Evolutionary conservation across 2,329 filamentous ascomycete genomes (phyloP), one percentile per base, ranked within the genome.

Genomic region (Aspergillus melleus): DNA sequence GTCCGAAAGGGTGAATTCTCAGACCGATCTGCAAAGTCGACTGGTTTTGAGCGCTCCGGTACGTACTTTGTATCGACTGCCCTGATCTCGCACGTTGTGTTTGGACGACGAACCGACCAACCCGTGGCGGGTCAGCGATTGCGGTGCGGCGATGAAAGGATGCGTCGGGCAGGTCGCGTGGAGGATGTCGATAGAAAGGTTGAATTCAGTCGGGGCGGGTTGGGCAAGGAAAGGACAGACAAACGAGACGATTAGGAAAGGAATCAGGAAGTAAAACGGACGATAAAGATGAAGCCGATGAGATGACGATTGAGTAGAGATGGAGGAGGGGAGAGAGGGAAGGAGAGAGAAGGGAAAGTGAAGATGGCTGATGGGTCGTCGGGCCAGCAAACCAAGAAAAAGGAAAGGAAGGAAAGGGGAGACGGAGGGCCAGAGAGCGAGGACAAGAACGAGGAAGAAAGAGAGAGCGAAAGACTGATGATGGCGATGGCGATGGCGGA

Each of bases 401-500:
- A 39, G 39, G 44, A 12, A 32, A 46, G 51, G 52, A 53, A 54
- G 49, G 51, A 47, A 55, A 52, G 49, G 39, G 54, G 39, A 26
- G 57, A 29, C 30, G 46, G 44, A 56, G 39, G 49, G 32, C 20
- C 19, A 42, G n/a, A n/a, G 19, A 51, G 42, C 26, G 51, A 53
- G 42, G 50, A 50, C 12, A 12, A 54, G 44, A 32, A 54, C 9
- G 51, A 50, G 36, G 30, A 51, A 42, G 49, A 53, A 32, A 22
- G 54, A 55, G 49, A 60, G 51, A 39, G 47, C 19, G 57, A 50
- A 51, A 32, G 16, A 36, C n/a, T 52, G 52, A 50, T 50, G 46
- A 42, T 57, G 50, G 32, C 52, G 62, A 47, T 59, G 49, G 42
- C 51, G 58, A 46, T 55, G 59, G 55, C 54, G 61, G 54, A 54